These are phyloP conservation scores for Penicillium sp. DNA, from an alignment of 2,329 filamentous ascomycete species.

Conservation along the genomic window DNA sequence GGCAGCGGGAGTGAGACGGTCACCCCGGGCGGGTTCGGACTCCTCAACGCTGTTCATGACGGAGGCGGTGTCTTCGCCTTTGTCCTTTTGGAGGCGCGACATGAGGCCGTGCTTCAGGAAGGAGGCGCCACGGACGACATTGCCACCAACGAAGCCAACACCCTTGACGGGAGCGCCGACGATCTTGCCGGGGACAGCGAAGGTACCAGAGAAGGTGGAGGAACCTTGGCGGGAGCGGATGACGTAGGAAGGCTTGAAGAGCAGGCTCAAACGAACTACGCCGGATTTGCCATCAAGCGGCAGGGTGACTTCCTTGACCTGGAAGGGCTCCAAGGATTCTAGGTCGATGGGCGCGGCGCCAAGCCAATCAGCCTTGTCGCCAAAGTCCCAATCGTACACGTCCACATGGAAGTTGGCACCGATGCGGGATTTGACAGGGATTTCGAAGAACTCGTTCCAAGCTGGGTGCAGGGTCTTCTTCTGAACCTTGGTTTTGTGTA, in stretches of 20 bases:
- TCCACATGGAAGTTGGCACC: conserved; percentile 78
- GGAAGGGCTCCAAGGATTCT: conserved; percentile 79
- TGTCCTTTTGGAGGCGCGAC: conserved; percentile 53
- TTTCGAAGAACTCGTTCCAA: conserved; percentile 97
- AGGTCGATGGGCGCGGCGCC: conserved; percentile 75
- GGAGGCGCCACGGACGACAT: conserved; percentile 83
- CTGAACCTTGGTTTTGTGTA: conserved; percentile 92
- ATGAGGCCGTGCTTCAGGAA: conserved; percentile 86
- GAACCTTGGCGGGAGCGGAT: conserved; percentile 83
- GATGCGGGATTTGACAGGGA: conserved; percentile 77
- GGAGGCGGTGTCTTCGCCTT: conserved; percentile 38
- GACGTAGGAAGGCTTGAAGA: conserved; percentile 93
- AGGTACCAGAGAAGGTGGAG: conserved; percentile 88
- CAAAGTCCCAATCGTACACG: conserved; percentile 95
- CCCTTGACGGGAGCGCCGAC: conserved; percentile 96
- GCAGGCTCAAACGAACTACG: conserved; percentile 72
- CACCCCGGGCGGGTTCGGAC: conserved; percentile 14
- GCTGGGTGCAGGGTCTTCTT: conserved; percentile 95
- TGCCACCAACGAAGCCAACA: conserved; percentile 74
- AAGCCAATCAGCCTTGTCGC: conserved; percentile 88
- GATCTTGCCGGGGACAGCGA: conserved; percentile 81
- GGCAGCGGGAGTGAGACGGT: conserved; percentile 21
- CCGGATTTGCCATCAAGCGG: conserved; percentile 87
- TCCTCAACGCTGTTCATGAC: conserved; percentile 26
- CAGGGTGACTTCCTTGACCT: conserved; percentile 70